phyloP scores from a whole-genome alignment of 2,329 filamentous ascomycete genomes.

The Cercospora nicotianae region DNA sequence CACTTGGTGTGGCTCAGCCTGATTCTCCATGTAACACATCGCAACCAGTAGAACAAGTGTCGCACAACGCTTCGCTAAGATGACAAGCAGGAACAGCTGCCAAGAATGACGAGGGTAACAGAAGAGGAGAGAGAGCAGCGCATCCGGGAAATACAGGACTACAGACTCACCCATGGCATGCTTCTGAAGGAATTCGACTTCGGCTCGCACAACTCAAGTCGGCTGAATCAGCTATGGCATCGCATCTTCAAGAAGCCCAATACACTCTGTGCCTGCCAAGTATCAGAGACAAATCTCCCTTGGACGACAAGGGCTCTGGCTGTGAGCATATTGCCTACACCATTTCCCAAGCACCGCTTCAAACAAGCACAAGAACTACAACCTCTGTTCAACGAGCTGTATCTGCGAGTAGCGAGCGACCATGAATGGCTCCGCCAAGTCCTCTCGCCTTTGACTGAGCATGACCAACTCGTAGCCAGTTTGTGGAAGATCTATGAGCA shows the following conservation, averaged over 20 bases:
- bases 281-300: constrained; percentile 22
- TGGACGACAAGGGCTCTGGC: constrained; percentile 37
- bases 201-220: not conserved
- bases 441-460: constrained; percentile 37
- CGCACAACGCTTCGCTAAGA: constrained; percentile 6
- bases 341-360: constrained; percentile 39
- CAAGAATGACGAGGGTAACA: constrained; percentile 1
- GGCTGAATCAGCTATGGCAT: not conserved
- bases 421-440: constrained; percentile 41
- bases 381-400: constrained; percentile 59
- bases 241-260: not conserved
- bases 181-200: constrained; percentile 38
- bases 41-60: not conserved
- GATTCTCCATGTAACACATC: not conserved
- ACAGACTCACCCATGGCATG: constrained; percentile 46
- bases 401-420: constrained; percentile 52
- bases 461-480: constrained; percentile 40
- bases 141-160: constrained; percentile 43
- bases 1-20: not conserved
- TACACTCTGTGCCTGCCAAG: not conserved
- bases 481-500: constrained; percentile 44
- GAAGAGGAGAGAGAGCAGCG: constrained; percentile 25
- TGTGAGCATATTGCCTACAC: constrained; percentile 40
- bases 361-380: constrained; percentile 56
- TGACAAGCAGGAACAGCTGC: not conserved